Base-by-base conservation (phyloP, 163 green algal species). In the Scenedesmus sp. region DNA sequence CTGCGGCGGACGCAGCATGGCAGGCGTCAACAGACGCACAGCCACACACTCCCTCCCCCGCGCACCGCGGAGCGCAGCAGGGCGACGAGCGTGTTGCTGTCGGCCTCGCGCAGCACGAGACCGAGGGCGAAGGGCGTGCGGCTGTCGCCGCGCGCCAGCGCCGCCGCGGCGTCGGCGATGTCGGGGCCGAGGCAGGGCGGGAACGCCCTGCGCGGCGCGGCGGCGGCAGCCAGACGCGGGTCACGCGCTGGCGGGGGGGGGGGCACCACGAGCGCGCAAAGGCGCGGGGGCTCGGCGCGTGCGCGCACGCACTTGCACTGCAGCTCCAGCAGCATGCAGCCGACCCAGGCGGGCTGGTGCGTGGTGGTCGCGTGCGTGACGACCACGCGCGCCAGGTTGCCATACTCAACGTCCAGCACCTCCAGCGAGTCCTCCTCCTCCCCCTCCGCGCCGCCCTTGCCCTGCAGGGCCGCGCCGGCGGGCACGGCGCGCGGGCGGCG, bases 401-500 rank as follows among this genome's bases (percentile, higher is more conserved):
- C 33, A 14, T 54, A 39, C 11, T 53, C 22, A 33, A 76, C 54
- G 51, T 76, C 67, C 34, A 76, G 67, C 29, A 33, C 36, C 51
- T 76, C 67, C n/a, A n/a, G n/a, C n/a, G n/a, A n/a, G n/a, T n/a
- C n/a, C n/a, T 58, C 47, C 28, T 75, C 64, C 18, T 22, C 9
- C 18, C 26, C 20, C 15, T 75, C 66, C 60, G 39, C 44, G 29
- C 63, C n/a, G n/a, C 1, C 15, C 7, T 60, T 22, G 14, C 5
- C 44, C 2, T 47, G 0, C 31, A 45, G 31, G 7, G 42, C 3
- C 42, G 14, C 10, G 17, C 42, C 11, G 18, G 39, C 10, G 6
- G 39, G 39, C 39, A 47, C 10, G 39, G 6, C 7, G 39, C 6
- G 10, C 7, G 7, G 10, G 39, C 39, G 10, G 39, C 39, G 10